A percentile compares a stretch with the other conserved stretches of the same genome.
Conservation (phyloP, 495 filamentous ascomycete genomes). For the Daldinia caldariorum region DNA sequence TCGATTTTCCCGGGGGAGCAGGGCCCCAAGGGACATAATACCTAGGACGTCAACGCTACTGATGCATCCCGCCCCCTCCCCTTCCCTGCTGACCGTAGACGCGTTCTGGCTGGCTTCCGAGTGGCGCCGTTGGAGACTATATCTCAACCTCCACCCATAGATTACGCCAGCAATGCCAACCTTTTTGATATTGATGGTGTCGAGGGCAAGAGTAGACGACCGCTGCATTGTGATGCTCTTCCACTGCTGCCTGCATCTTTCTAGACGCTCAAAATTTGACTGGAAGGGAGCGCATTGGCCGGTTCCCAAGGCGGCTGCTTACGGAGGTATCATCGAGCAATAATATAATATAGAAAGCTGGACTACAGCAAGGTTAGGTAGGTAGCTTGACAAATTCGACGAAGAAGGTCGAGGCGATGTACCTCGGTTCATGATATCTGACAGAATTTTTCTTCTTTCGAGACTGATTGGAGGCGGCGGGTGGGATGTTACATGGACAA, state of each 20-base stretch:
- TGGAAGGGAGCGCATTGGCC: slow-evolving; percentile 12
- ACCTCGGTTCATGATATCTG: slow-evolving; percentile 8
- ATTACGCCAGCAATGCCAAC: slow-evolving; percentile 36
- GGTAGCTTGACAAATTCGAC: neutral
- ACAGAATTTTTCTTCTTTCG: neutral
- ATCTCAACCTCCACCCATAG: slow-evolving; percentile 21
- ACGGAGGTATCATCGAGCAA: slow-evolving; percentile 6
- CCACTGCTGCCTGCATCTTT: slow-evolving; percentile 4
- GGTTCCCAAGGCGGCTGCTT: slow-evolving; percentile 10
- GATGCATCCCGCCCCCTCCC: slow-evolving; percentile 15
- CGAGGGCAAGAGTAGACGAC: slow-evolving; percentile 1
- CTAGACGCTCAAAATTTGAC: slow-evolving; percentile 8
- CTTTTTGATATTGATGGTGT: slow-evolving; percentile 1
- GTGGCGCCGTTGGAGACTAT: slow-evolving; percentile 20
- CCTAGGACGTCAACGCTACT: slow-evolving; percentile 4
- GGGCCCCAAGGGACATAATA: neutral
- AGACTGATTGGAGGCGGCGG: slow-evolving; percentile 5
- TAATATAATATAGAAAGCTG: slow-evolving; percentile 2
- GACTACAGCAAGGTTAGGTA: neutral
- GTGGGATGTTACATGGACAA: slow-evolving; percentile 2
- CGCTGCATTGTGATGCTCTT: slow-evolving; percentile 9
- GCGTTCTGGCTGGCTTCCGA: slow-evolving; percentile 10
- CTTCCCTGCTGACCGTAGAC: slow-evolving; percentile 22
- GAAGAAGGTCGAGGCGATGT: neutral
- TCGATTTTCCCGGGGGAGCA: slow-evolving; percentile 10